Evolutionary conservation across 2,329 filamentous ascomycete species (phyloP).

Genomic region (Neoascochyta sp.): DNA sequence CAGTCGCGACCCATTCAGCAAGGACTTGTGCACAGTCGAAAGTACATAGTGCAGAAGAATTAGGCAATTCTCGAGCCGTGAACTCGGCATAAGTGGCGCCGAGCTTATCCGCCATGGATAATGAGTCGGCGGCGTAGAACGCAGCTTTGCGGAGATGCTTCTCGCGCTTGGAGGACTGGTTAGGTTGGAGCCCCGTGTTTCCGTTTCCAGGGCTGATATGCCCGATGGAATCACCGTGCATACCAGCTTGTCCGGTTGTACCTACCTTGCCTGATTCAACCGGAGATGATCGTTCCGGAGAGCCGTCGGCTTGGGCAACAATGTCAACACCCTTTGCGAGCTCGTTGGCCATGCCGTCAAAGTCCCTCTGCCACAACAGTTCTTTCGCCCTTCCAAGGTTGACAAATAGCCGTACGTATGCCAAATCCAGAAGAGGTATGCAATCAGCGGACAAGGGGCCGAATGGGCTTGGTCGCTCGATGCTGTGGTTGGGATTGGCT

Average conservation of each 20-base stretch:
- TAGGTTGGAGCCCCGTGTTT: slow-evolving; percentile 28
- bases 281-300: slow-evolving; percentile 45
- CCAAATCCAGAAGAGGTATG: slow-evolving; percentile 84
- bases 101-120: slow-evolving; percentile 81
- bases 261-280: slow-evolving; percentile 27
- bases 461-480: slow-evolving; percentile 81
- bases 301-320: slow-evolving; percentile 66
- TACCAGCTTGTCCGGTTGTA: slow-evolving; percentile 21
- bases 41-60: slow-evolving; percentile 86
- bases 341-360: slow-evolving; percentile 86
- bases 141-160: slow-evolving; percentile 89
- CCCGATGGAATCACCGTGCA: slow-evolving; percentile 19
- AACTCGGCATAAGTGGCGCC: slow-evolving; percentile 83
- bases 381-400: slow-evolving; percentile 91
- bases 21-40: slow-evolving; percentile 94
- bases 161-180: slow-evolving; percentile 68
- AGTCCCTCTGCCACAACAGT: slow-evolving; percentile 90
- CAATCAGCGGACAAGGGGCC: slow-evolving; percentile 85
- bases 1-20: slow-evolving; percentile 87
- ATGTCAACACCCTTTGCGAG: slow-evolving; percentile 74
- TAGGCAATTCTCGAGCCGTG: slow-evolving; percentile 76
- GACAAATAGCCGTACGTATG: slow-evolving; percentile 88
- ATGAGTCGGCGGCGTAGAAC: slow-evolving; percentile 87
- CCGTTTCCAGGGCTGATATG: slow-evolving; percentile 32
- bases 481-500: slow-evolving; percentile 76